phyloP scores from a whole-genome alignment of 1,284 basidiomycete species.

The Rhizopogon parksii region DNA sequence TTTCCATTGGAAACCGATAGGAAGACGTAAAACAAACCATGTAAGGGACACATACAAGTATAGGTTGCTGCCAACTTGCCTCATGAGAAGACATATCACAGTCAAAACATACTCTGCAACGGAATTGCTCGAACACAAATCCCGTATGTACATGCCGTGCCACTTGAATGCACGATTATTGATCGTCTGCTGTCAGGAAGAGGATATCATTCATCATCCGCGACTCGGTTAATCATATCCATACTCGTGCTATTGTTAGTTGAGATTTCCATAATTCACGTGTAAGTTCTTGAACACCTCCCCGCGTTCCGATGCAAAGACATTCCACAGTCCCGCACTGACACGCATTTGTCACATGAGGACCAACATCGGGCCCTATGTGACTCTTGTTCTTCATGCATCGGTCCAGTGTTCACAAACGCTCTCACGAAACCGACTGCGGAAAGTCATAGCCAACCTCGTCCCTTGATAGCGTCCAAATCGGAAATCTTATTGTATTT shows the following conservation, averaged over 20 bases:
- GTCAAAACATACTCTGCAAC: neutral
- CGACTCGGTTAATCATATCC: too few relatives aligned
- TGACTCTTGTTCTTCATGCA: neutral
- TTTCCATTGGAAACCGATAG: constrained; percentile 23
- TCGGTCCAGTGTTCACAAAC: neutral
- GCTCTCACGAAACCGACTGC: neutral
- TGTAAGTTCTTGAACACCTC: neutral
- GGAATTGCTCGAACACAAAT: too few relatives aligned
- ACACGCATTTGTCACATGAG: neutral
- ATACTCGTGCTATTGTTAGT: neutral
- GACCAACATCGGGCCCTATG: neutral
- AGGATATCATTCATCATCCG: neutral
- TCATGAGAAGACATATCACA: neutral
- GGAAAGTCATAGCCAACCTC: neutral
- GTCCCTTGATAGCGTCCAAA: neutral
- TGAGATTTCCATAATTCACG: neutral
- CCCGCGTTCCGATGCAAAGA: neutral
- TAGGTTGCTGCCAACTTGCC: neutral
- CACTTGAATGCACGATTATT: too few relatives aligned
- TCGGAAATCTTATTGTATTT: too few relatives aligned
- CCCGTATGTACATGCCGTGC: too few relatives aligned
- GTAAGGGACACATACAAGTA: neutral
- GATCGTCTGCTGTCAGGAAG: too few relatives aligned
- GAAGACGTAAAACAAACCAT: constrained; percentile 3
- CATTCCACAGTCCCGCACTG: neutral